A percentile compares a stretch with the other conserved stretches of the same genome.
phyloP scores from a whole-genome alignment of 108 stramenopile species.

The Halocafeteria seosinensis region DNA sequence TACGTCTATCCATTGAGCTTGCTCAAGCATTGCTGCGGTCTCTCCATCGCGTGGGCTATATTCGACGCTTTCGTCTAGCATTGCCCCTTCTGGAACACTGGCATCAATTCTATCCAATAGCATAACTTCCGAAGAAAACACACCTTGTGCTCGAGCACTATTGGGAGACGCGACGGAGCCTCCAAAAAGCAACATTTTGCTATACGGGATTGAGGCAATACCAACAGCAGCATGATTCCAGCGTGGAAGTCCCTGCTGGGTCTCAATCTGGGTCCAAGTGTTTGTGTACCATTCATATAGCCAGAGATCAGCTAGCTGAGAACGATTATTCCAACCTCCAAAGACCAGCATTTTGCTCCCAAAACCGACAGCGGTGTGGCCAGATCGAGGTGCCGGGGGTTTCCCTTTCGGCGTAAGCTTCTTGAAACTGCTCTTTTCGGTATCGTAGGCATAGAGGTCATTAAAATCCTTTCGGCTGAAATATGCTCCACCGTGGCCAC shows the following conservation, averaged over 20 bases:
- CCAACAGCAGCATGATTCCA: conserved; percentile 54
- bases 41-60: conserved; percentile 16
- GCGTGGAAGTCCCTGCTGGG: conserved; percentile 40
- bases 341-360: conserved; percentile 42
- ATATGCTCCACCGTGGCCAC: conserved; percentile 58
- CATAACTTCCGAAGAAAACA: background rate
- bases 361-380: conserved; percentile 42
- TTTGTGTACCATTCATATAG: conserved; percentile 30
- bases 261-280: conserved; percentile 35
- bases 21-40: conserved; percentile 4
- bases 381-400: conserved; percentile 42
- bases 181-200: conserved; percentile 63
- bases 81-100: no score
- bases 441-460: conserved; percentile 27
- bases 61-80: no score
- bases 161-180: conserved; percentile 36
- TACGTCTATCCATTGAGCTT: background rate
- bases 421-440: background rate
- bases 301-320: conserved; percentile 52
- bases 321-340: conserved; percentile 55
- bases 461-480: conserved; percentile 49
- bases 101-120: background rate
- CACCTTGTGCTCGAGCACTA: background rate
- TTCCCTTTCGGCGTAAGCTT: conserved; percentile 14
- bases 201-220: conserved; percentile 53